Evolutionary conservation across 139 green algal genomes (phyloP).

Genomic region (Coccomyxa sp.): DNA sequence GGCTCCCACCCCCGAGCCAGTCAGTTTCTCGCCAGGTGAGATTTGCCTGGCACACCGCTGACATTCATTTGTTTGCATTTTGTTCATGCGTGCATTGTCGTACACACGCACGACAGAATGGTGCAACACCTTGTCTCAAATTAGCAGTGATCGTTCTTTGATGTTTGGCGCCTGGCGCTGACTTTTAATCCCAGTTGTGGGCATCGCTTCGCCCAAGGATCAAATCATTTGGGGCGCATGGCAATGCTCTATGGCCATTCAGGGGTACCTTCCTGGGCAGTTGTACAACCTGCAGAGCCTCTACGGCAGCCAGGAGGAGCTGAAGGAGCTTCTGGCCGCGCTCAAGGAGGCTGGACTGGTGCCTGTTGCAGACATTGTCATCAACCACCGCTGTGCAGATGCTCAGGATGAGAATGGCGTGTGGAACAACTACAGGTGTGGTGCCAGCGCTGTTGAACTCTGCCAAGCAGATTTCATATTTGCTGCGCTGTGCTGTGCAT

Average conservation of each 20-base stretch:
- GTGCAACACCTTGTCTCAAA: not conserved
- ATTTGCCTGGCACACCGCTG: not conserved
- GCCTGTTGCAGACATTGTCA: constrained; percentile 2
- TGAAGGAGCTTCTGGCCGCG: constrained; percentile 15
- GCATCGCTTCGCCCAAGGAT: not conserved
- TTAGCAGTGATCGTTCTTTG: not conserved
- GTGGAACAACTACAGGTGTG: constrained; percentile 60
- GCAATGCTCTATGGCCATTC: not conserved
- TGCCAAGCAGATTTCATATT: no score
- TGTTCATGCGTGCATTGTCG: no score
- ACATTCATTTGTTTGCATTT: not conserved
- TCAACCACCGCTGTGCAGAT: constrained; percentile 44
- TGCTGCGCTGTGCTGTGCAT: no score
- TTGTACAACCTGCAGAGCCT: constrained; percentile 70
- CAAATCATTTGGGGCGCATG: not conserved
- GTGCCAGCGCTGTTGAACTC: not conserved
- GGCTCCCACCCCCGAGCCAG: constrained; percentile 78
- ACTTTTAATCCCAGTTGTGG: not conserved
- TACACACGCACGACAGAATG: no score
- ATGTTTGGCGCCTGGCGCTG: not conserved
- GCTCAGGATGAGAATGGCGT: constrained; percentile 54
- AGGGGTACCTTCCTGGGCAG: constrained; percentile 83
- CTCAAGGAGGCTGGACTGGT: constrained; percentile 1
- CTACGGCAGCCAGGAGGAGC: constrained; percentile 70
- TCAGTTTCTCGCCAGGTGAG: constrained; percentile 61